Base-by-base conservation (phyloP, 148 eudicot genomes). In the Oxyria digyna region DNA sequence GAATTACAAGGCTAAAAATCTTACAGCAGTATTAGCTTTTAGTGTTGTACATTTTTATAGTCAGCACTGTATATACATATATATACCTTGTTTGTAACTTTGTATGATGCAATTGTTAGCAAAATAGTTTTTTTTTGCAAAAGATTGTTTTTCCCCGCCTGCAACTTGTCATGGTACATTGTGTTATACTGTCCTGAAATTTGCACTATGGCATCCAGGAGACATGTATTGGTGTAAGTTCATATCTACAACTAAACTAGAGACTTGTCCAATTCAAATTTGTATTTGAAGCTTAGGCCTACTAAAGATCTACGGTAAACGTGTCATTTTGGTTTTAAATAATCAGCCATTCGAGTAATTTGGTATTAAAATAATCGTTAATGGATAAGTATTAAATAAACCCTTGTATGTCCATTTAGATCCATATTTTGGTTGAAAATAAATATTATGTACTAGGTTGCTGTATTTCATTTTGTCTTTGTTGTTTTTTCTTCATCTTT, bases 121-220 rank as follows among this genome's bases (percentile, higher is more conserved):
- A 12, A 8, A 23, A 23, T 24, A 23, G 1, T 11, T 54, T 21
- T 50, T 54, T 23, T 35, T 35, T 35, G 3, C 3, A 35, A 54
- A 9, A 23, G 6, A 54, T 54, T 8, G 32, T 54, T 24, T 54
- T 24, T 54, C 10, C n/a, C 11, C 24, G 29, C 62, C 15, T 54
- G 62, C 62, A 54, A 54, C 62, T 23, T 23, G 62, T 54, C 31
- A 10, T 21, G 62, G 29, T 54, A 54, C 62, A 54, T 54, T n/a
- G 6, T 54, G 62, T 31, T 11, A 10, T 54, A 1, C 31, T 11
- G 12, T 13, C 59, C 59, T 21, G 4, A 1, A 8, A 21, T 52
- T 23, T 52, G 15, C 27, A 54, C 15, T 15, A 21, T 54, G 23
- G 62, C 3, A 54, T 54, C 62, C 15, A 11, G 27, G 11, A 54